Conservation (phyloP, 2,329 filamentous ascomycete species). For the Mycocentrospora acerina region DNA sequence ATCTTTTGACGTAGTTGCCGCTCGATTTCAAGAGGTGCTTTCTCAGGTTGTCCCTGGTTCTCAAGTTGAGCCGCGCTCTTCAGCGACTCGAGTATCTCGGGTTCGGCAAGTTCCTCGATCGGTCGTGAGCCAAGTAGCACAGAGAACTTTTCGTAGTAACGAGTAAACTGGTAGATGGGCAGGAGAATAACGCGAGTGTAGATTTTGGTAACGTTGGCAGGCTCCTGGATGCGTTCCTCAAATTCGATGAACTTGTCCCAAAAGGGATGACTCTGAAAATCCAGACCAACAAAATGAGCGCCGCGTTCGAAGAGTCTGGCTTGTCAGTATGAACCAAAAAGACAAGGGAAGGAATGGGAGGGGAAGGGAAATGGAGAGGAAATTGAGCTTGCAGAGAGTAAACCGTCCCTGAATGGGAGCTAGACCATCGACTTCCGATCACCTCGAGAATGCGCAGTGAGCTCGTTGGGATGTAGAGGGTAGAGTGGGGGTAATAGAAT, state of each 20-base stretch:
- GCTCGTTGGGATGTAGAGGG: slow-evolving; percentile 15
- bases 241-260: slow-evolving; percentile 99
- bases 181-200: slow-evolving; percentile 81
- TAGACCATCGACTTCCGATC: slow-evolving; percentile 15
- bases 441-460: slow-evolving; percentile 8
- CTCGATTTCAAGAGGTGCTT: slow-evolving; percentile 77
- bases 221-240: slow-evolving; percentile 70
- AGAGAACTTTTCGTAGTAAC: slow-evolving; percentile 91
- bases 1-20: slow-evolving; percentile 78
- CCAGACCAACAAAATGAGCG: slow-evolving; percentile 79
- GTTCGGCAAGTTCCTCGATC: slow-evolving; percentile 69
- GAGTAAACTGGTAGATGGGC: slow-evolving; percentile 91
- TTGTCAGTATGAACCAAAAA: slow-evolving; percentile 11
- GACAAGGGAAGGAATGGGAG: slow-evolving; percentile 4
- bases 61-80: slow-evolving; percentile 72
- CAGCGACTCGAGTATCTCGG: slow-evolving; percentile 68
- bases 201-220: slow-evolving; percentile 74
- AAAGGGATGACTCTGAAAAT: slow-evolving; percentile 92
- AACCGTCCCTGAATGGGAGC: slow-evolving; percentile 8
- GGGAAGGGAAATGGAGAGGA: slow-evolving; percentile 6
- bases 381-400: slow-evolving; percentile 22
- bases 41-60: slow-evolving; percentile 53
- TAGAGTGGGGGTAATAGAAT: slow-evolving; percentile 42
- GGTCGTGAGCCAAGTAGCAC: slow-evolving; percentile 71
- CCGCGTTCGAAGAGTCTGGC: slow-evolving; percentile 88